Conservation (phyloP, 805 yeast species). For the Candida fluviatilis region DNA sequence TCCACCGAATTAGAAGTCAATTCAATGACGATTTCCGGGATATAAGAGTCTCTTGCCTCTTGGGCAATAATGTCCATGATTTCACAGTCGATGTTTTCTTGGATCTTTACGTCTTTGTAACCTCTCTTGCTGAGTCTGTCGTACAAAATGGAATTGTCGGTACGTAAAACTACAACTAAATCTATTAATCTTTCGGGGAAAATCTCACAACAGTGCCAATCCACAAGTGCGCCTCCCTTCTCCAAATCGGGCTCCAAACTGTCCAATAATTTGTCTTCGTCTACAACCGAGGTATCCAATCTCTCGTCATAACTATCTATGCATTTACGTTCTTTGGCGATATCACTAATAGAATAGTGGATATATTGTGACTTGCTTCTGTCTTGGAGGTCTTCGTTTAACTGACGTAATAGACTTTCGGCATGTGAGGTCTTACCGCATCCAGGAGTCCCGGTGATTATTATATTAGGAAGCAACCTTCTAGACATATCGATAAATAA, state of each 20-base stretch:
- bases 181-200: slow-evolving; percentile 93
- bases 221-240: slow-evolving; percentile 84
- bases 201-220: slow-evolving; percentile 97
- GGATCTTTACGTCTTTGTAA: slow-evolving; percentile 76
- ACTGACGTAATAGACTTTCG: slow-evolving; percentile 50
- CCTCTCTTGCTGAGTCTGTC: slow-evolving; percentile 76
- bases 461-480: slow-evolving; percentile 61
- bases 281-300: slow-evolving; percentile 83
- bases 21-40: slow-evolving; percentile 76
- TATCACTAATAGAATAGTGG: slow-evolving; percentile 68
- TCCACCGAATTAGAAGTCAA: slow-evolving; percentile 68
- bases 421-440: slow-evolving; percentile 82
- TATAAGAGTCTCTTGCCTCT: slow-evolving; percentile 84
- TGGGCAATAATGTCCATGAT: slow-evolving; percentile 88
- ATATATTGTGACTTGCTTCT: slow-evolving; percentile 24
- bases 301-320: slow-evolving; percentile 83
- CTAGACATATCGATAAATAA: slow-evolving; percentile 23
- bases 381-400: slow-evolving; percentile 25
- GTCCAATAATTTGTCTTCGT: slow-evolving; percentile 86
- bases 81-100: slow-evolving; percentile 93
- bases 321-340: slow-evolving; percentile 74
- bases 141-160: slow-evolving; percentile 66
- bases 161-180: slow-evolving; percentile 81
- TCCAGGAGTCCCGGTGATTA: slow-evolving; percentile 95
- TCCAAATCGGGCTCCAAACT: slow-evolving; percentile 72